A percentile compares a stretch with the other conserved stretches of the same genome.
These are phyloP conservation scores for Apiospora pterosperma DNA, from an alignment of 2,329 filamentous ascomycete genomes.

Conservation along the genomic window DNA sequence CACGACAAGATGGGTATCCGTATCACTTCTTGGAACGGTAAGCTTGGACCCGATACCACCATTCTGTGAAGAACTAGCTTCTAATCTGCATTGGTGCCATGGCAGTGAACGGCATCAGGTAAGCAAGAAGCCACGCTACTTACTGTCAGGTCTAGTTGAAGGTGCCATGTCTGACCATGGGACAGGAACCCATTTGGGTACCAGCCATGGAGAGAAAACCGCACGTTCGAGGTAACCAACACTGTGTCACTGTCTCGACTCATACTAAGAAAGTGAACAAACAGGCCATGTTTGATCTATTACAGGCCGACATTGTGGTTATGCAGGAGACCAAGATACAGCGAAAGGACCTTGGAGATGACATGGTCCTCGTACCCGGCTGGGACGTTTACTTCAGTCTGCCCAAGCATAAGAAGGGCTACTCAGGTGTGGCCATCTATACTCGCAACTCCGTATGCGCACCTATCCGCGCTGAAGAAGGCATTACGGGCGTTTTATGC, in stretches of 20 bases:
- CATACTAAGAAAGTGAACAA: constrained; percentile 4
- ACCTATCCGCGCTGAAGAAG: constrained; percentile 89
- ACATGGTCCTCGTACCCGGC: constrained; percentile 91
- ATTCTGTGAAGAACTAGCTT: neutral
- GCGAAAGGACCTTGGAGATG: constrained; percentile 83
- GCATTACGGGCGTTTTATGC: constrained; percentile 78
- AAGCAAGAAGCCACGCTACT: constrained; percentile 6
- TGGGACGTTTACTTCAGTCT: constrained; percentile 98
- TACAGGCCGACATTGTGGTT: constrained; percentile 88
- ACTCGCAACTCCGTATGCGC: constrained; percentile 82
- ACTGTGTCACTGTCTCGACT: constrained; percentile 3
- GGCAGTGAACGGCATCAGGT: constrained; percentile 78
- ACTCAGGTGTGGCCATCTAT: constrained; percentile 94
- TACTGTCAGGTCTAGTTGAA: neutral
- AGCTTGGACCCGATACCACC: constrained; percentile 18
- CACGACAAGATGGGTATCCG: constrained; percentile 62
- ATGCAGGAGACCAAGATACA: constrained; percentile 98
- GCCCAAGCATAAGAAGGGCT: constrained; percentile 92
- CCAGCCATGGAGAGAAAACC: constrained; percentile 73
- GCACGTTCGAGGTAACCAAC: constrained; percentile 60
- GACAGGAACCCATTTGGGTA: constrained; percentile 77
- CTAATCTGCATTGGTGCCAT: constrained; percentile 18
- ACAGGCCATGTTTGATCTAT: constrained; percentile 87
- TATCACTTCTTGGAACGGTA: constrained; percentile 86
- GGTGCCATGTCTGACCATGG: constrained; percentile 9